Base-by-base conservation (phyloP, 495 filamentous ascomycete species). In the Podospora fimiseda region DNA sequence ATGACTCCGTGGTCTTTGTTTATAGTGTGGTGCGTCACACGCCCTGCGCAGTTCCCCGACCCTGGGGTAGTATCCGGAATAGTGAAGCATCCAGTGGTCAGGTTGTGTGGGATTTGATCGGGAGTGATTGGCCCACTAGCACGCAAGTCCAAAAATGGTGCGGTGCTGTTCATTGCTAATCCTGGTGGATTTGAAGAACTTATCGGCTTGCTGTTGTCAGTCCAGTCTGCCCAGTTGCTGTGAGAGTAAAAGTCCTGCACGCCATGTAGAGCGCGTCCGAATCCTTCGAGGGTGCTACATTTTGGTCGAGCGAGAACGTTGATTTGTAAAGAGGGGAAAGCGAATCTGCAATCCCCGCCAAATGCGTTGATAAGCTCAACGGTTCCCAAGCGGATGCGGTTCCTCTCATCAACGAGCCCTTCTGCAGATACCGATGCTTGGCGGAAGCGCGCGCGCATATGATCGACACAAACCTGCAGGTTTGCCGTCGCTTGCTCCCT, bases 191-290 rank as follows among this genome's bases (percentile, higher is more conserved):
- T 65, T 2, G 54, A 45, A 9, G 55, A 43, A 36, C 54, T 44
- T 39, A 63, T 59, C 18, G 60, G 62, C 33, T 52, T 39, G 9
- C 18, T 52, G 24, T 48, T 48, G 3, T 65, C 60, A 9, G 41
- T 16, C 3, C 23, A 13, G 52, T 65, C 62, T 27, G 27, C 62
- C 62, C 62, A 65, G 50, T 65, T 65, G 52, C 60, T 65, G 52
- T 65, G 62, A 11, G 62, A 48, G 22, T 65, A 65, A 33, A 65
- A 65, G 23, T 65, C 62, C 38, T 65, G 62, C 14, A 64, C 33
- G 18, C 62, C 62, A 23, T 65, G 62, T 16, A 65, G 13, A 0
- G 57, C 60, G 0, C 62, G 53, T 2, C 62, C 62, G 4, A 65
- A 19, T 0, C 60, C 62, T 46, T 65, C 62, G 44, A 65, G 38